These are phyloP conservation scores for Geotrichum citri-aurantii DNA, from an alignment of 1,139 yeast species.

Conservation along the genomic window DNA sequence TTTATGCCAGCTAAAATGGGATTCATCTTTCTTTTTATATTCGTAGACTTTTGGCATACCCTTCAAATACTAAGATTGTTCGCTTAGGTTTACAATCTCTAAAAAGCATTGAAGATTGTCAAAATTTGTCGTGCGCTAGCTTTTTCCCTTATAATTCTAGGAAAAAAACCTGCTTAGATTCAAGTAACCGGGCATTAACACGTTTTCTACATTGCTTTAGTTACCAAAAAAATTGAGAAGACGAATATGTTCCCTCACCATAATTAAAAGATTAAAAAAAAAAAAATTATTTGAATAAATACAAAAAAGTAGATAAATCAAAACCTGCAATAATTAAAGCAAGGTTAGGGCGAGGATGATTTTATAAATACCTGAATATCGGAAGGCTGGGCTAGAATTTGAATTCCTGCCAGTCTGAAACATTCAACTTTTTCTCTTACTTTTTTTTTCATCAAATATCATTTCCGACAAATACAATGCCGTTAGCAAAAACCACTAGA, in stretches of 20 bases:
- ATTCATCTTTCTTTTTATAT: no score
- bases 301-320: not conserved
- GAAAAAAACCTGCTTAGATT: no score
- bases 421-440: no score
- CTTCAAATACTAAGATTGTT: no score
- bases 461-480: not conserved
- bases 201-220: no score
- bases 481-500: not conserved
- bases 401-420: not conserved
- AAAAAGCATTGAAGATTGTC: not conserved
- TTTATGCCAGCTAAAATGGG: not conserved
- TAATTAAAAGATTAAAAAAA: no score
- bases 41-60: not conserved
- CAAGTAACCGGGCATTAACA: no score
- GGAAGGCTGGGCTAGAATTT: not conserved
- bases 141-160: not conserved
- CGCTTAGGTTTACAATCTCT: not conserved
- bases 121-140: not conserved
- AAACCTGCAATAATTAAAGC: not conserved
- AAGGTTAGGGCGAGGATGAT: not conserved
- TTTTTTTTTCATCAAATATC: no score
- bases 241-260: no score
- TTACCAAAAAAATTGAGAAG: no score
- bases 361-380: not conserved
- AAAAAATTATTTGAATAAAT: no score